Evolutionary conservation across 352 stramenopile species (phyloP).

Genomic region (Blastocystis sp.): DNA sequence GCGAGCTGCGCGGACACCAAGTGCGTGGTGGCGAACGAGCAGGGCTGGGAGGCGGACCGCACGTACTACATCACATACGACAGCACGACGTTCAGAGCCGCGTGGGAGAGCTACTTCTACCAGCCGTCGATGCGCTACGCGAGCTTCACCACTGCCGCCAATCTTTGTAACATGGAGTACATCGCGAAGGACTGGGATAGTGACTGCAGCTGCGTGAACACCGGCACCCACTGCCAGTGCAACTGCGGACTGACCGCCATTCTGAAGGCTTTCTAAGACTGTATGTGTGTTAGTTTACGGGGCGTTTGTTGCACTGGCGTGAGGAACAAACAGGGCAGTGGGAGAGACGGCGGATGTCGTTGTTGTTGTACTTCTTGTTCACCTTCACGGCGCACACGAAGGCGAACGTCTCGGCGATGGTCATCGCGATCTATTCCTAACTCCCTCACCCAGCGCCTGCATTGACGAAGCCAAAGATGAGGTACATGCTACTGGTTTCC

Average conservation of each 20-base stretch:
- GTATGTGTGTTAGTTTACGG: constrained; percentile 48
- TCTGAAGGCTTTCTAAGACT: constrained; percentile 60
- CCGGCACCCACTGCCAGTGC: constrained; percentile 61
- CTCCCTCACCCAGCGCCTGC: not conserved
- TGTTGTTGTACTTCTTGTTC: not conserved
- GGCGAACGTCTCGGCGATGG: not conserved
- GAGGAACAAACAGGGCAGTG: not conserved
- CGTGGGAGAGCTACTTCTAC: constrained; percentile 49
- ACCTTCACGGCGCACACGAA: not conserved
- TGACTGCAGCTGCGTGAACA: constrained; percentile 59
- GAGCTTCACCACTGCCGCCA: constrained; percentile 58
- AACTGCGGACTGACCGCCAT: constrained; percentile 60
- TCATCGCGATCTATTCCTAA: not conserved
- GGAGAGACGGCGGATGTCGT: not conserved
- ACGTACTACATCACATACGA: constrained; percentile 65
- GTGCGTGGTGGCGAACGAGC: constrained; percentile 44
- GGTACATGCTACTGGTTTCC: not conserved
- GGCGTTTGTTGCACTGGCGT: constrained; percentile 22
- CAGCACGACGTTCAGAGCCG: constrained; percentile 40
- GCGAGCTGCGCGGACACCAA: not conserved
- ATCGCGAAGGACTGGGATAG: constrained; percentile 54
- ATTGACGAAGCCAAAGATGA: not conserved
- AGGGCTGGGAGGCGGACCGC: constrained; percentile 5
- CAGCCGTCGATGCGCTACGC: not conserved
- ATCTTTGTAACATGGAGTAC: constrained; percentile 57